phyloP scores from a whole-genome alignment of 257 asterid species.

The Solanum pinnatisectum region DNA sequence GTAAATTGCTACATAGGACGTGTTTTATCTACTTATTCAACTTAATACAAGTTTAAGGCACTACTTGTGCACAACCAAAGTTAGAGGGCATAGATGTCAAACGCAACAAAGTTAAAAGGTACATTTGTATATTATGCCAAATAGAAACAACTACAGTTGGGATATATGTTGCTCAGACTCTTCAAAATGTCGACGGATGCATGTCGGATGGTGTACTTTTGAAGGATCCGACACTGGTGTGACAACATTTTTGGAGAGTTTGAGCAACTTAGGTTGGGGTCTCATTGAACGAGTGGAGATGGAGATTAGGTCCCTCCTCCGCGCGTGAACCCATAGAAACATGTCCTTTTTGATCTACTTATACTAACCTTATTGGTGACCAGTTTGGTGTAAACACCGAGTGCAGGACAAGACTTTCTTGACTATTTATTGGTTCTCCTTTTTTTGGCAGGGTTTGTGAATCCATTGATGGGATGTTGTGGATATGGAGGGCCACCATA shows the following conservation, averaged over 20 bases:
- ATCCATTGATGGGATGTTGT: constrained; percentile 48
- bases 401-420: background rate
- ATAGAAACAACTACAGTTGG: background rate
- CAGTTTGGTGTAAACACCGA: background rate
- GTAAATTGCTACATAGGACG: background rate
- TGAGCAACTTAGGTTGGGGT: background rate
- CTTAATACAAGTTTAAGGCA: background rate
- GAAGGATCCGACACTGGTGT: background rate
- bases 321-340: background rate
- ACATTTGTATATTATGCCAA: background rate
- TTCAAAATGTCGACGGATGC: background rate
- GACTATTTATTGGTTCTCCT: background rate
- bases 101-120: background rate
- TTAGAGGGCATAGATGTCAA: background rate
- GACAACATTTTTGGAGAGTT: background rate
- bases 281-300: background rate
- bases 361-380: background rate
- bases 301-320: background rate
- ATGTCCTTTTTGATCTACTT: background rate
- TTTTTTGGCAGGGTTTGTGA: constrained; percentile 24
- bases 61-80: background rate
- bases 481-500: constrained; percentile 49
- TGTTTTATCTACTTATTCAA: background rate
- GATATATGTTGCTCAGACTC: background rate
- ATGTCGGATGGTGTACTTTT: background rate